Evolutionary conservation across 257 asterid genomes (phyloP), one percentile per base, ranked within the genome.

Genomic region (Penstemon barbatus): DNA sequence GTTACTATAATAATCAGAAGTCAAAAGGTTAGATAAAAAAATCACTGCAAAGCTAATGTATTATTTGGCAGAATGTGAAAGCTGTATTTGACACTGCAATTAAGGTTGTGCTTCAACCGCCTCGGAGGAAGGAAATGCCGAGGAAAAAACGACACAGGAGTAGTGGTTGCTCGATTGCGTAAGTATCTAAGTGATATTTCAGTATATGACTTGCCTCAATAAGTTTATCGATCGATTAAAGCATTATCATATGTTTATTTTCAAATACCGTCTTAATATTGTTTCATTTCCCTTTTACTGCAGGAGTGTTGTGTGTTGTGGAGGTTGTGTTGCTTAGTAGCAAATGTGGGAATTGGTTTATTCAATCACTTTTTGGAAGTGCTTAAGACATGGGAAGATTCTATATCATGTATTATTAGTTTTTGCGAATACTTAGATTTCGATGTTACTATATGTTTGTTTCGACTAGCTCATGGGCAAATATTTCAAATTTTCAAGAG

Each of bases 81-180:
- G 94, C 92, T 74, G 97, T 92, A 60, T 92, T 92, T 18, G 97
- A 92, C 69, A 90, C 96, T 49, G 93, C 98, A 18, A 88, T 92
- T 43, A 92, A 92, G 81, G 96, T 84, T 70, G 98, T 93, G 78
- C 88, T 90, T 50, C 97, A 88, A 83, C 97, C 96, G 57, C 90
- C 96, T 11, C 83, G 96, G 80, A 88, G 95, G 77, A 87, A 85
- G 82, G 98, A 93, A 69, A 68, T 62, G 43, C 63, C 85, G 37
- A 78, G 80, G 59, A 88, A 85, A 88, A 88, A 74, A 81, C 68
- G 85, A 50, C 92, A 69, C 57, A 75, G 81, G 55, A 83, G 72
- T 71, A 79, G 81, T 56, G 85, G 96, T 43, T 86, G 95, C 89
- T 88, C 90, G 4, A 81, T 93, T 71, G 89, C 87, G 98, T 93